Evolutionary conservation across 768 basidiomycete genomes (phyloP).

Genomic region (Crepidotus variabilis): DNA sequence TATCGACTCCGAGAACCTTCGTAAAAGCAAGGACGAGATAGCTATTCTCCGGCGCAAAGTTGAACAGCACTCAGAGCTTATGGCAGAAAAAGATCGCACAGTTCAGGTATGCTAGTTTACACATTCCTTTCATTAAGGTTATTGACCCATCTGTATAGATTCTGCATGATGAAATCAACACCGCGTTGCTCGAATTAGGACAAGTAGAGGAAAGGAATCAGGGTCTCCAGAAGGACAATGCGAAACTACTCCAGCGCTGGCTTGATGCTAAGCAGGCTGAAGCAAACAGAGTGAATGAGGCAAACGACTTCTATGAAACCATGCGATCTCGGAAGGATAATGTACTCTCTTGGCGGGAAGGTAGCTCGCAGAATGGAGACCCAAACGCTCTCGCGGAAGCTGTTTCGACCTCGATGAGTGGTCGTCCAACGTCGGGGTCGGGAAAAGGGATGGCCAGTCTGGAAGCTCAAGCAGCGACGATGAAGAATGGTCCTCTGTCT

Average conservation of each 20-base stretch:
- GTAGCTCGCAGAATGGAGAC: slow-evolving; percentile 21
- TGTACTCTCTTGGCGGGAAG: slow-evolving; percentile 54
- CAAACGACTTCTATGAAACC: slow-evolving; percentile 84
- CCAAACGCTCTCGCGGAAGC: slow-evolving; percentile 18
- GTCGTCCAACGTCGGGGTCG: slow-evolving; percentile 40
- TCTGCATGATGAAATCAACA: slow-evolving; percentile 92
- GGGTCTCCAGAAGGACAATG: slow-evolving; percentile 89
- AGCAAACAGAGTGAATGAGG: slow-evolving; percentile 94
- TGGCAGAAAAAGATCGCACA: slow-evolving; percentile 85
- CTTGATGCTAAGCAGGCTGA: slow-evolving; percentile 91
- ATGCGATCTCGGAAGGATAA: slow-evolving; percentile 74
- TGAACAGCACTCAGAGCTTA: slow-evolving; percentile 78
- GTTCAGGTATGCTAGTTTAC: slow-evolving; percentile 63
- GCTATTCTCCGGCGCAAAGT: slow-evolving; percentile 69
- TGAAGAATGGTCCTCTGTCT: slow-evolving; percentile 74
- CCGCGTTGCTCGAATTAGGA: slow-evolving; percentile 85
- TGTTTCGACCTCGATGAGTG: slow-evolving; percentile 25
- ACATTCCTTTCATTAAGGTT: slow-evolving; percentile 6
- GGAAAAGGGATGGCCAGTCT: slow-evolving; percentile 67
- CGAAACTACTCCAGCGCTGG: slow-evolving; percentile 94
- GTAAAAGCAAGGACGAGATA: slow-evolving; percentile 76
- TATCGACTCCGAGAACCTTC: slow-evolving; percentile 74
- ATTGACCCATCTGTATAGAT: slow-evolving; percentile 44
- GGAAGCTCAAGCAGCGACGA: slow-evolving; percentile 40
- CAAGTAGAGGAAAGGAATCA: slow-evolving; percentile 87